Percentiles rank a stretch among this genome's conserved stretches.
phyloP scores from a whole-genome alignment of 1,284 basidiomycete genomes.

The Phellinidium pouzarii region DNA sequence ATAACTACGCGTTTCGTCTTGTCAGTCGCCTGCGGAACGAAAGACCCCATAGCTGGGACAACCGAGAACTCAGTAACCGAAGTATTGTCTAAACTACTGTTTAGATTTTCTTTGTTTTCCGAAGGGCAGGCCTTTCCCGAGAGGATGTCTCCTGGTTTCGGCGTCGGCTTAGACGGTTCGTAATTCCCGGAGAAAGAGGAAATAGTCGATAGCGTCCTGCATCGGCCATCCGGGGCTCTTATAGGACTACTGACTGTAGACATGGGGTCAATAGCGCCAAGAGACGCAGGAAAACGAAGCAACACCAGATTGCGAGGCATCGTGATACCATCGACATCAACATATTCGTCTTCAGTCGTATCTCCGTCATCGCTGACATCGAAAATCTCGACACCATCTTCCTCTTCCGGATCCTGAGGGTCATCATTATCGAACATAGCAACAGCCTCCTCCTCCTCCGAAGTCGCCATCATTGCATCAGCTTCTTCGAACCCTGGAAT shows the following conservation, averaged over 20 bases:
- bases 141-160: slow-evolving; percentile 59
- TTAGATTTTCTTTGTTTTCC: slow-evolving; percentile 33
- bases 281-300: slow-evolving; percentile 53
- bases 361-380: slow-evolving; percentile 41
- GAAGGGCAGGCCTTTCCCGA: slow-evolving; percentile 48
- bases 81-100: slow-evolving; percentile 13
- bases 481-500: slow-evolving; percentile 25
- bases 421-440: slow-evolving; percentile 22
- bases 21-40: slow-evolving; percentile 1
- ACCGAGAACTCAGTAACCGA: background rate
- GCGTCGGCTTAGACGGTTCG: slow-evolving; percentile 26
- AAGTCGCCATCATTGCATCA: slow-evolving; percentile 38
- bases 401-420: slow-evolving; percentile 30
- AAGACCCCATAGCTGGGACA: slow-evolving; percentile 16
- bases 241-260: slow-evolving; percentile 56
- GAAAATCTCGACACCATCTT: slow-evolving; percentile 37
- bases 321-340: slow-evolving; percentile 61
- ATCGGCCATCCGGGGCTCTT: slow-evolving; percentile 36
- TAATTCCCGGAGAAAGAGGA: background rate
- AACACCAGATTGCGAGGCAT: slow-evolving; percentile 68
- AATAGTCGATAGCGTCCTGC: background rate
- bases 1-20: slow-evolving; percentile 39
- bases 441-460: slow-evolving; percentile 34
- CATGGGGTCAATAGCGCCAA: slow-evolving; percentile 66
- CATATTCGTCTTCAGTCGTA: slow-evolving; percentile 73